Percentiles rank a stretch among this genome's conserved stretches.
Evolutionary conservation across 2,329 filamentous ascomycete species (phyloP).

Genomic region (Periglandula ipomoeae): DNA sequence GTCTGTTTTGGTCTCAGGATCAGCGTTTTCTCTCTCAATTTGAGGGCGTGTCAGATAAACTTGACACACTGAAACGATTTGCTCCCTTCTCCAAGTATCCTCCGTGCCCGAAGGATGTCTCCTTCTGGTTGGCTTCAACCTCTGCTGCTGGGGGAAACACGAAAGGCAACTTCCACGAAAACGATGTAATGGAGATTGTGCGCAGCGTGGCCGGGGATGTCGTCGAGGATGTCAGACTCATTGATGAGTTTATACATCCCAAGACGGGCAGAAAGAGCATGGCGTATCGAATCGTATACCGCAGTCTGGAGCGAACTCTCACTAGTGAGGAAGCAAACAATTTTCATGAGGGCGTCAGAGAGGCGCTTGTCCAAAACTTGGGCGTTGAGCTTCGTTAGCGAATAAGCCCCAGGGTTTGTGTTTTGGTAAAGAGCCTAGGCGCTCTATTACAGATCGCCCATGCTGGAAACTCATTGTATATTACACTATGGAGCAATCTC

Average conservation of each 20-base stretch:
- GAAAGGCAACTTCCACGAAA: constrained; percentile 65
- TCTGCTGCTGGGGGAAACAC: constrained; percentile 39
- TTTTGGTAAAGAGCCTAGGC: not conserved
- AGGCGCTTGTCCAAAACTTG: constrained; percentile 57
- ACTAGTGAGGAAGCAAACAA: constrained; percentile 73
- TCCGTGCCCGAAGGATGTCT: constrained; percentile 81
- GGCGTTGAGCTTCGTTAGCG: constrained; percentile 55
- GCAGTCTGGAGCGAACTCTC: constrained; percentile 82
- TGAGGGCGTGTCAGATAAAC: constrained; percentile 45
- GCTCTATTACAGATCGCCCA: not conserved
- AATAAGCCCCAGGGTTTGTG: not conserved
- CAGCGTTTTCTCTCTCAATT: constrained; percentile 83
- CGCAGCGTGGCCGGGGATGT: constrained; percentile 71
- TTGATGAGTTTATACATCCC: constrained; percentile 83
- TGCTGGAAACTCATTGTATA: not conserved
- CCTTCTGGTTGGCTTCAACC: constrained; percentile 67
- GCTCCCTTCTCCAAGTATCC: constrained; percentile 87
- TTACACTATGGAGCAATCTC: not conserved
- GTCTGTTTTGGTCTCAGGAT: constrained; percentile 90
- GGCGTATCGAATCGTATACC: constrained; percentile 90
- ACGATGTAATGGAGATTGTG: constrained; percentile 95
- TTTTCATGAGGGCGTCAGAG: constrained; percentile 60
- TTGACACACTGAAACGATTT: constrained; percentile 51
- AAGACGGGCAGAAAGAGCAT: constrained; percentile 74
- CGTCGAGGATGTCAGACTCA: constrained; percentile 77